Percentiles rank a stretch among this genome's conserved stretches.
These are phyloP conservation scores for Lachnellula arida DNA, from an alignment of 2,329 filamentous ascomycete species.

Conservation along the genomic window DNA sequence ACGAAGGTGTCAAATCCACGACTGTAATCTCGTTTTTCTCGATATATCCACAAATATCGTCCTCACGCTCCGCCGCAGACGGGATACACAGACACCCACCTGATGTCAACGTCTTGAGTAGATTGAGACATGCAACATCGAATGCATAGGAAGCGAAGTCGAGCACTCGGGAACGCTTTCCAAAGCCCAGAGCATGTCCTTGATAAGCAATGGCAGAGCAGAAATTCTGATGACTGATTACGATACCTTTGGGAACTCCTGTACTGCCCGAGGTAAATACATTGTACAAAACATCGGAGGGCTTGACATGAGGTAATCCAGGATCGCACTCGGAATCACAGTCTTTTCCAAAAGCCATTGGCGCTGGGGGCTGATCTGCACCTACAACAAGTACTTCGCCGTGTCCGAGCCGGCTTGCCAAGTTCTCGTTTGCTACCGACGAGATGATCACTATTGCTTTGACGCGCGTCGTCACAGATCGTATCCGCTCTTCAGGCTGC, in stretches of 20 bases:
- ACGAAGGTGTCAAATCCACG: slow-evolving; percentile 24
- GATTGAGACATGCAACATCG: slow-evolving; percentile 1
- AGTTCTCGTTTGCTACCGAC: slow-evolving; percentile 1
- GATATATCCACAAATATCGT: slow-evolving; percentile 31
- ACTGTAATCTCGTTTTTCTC: slow-evolving; percentile 18
- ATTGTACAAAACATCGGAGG: slow-evolving; percentile 30
- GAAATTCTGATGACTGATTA: slow-evolving; percentile 27
- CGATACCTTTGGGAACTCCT: slow-evolving; percentile 36
- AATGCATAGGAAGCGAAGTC: slow-evolving; percentile 3
- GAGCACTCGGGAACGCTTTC: background rate
- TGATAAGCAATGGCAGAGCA: slow-evolving; percentile 5
- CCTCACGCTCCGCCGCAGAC: slow-evolving; percentile 32
- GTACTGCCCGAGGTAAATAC: slow-evolving; percentile 34
- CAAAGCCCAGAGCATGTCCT: background rate
- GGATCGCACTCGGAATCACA: background rate
- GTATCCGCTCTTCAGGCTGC: slow-evolving; percentile 10
- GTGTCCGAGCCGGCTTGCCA: background rate
- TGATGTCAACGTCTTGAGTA: slow-evolving; percentile 16
- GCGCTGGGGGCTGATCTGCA: background rate
- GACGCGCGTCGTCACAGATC: background rate
- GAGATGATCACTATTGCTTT: background rate
- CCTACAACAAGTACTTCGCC: background rate
- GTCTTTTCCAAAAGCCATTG: background rate
- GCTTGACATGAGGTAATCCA: background rate
- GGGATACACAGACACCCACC: slow-evolving; percentile 37